Base-by-base conservation (phyloP, 2,329 filamentous ascomycete genomes). In the Clathrospora elynae region DNA sequence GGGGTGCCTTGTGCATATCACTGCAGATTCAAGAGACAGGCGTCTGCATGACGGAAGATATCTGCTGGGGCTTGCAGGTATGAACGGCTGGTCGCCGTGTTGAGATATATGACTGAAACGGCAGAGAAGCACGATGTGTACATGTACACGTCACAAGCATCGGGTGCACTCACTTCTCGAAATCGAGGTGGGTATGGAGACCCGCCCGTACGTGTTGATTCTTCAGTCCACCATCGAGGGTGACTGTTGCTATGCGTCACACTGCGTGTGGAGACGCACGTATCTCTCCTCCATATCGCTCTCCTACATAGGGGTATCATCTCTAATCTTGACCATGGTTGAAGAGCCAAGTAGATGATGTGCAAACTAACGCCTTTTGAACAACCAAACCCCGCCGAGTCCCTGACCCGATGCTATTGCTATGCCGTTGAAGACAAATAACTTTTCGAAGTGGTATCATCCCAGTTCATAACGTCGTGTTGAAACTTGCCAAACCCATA, bases 361-460 rank as follows among this genome's bases (percentile, higher is more conserved):
- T 65, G 62, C 62, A 67, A 52, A 52, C 42, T 55, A 67, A 69
- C 65, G 65, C 66, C 65, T 64, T 60, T 64, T 61, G 55, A 58
- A 61, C 54, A 34, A 57, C 51, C 53, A 59, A 61, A 64, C 49
- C 51, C 57, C 59, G 45, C 39, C 42, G 51, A 59, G 57, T 49
- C 57, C 59, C 55, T 47, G 53, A 59, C 61, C 61, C 58, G 50
- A 67, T 66, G 62, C 65, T 67, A 76, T 82, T 66, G 62, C 65
- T 67, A 76, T 82, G 80, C 80, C 78, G 81, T 83, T 84, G 80
- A 83, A 82, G 79, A 73, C 70, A 71, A 61, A 77, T 75, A 78
- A 78, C 76, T 72, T 74, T 75, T 76, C 55, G 59, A 66, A 62
- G 56, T 67, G 75, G 74, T 72, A 77, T 81, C 79, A 78, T 82